phyloP scores from a whole-genome alignment of 805 yeast genomes.

The Candida argentea region DNA sequence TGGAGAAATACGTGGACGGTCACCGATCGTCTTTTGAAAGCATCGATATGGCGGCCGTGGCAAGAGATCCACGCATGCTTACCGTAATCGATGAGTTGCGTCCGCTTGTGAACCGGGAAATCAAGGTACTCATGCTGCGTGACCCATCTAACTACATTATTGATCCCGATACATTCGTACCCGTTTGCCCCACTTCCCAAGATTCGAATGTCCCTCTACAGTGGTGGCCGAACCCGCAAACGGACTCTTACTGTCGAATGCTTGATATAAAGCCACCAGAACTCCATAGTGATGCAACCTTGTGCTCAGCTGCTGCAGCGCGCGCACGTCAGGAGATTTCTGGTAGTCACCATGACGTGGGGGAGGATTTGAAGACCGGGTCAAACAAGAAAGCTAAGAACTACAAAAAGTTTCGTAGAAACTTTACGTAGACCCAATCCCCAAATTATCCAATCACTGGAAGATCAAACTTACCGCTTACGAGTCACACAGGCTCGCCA shows the following conservation, averaged over 20 bases:
- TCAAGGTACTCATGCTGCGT: constrained; percentile 5
- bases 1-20: constrained; percentile 15
- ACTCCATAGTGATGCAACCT: too few species aligned
- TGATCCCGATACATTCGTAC: constrained; percentile 3
- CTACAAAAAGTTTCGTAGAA: too few species aligned
- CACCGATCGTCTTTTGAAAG: constrained; percentile 7
- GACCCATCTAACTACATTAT: constrained; percentile 7
- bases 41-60: constrained; percentile 7
- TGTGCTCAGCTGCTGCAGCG: too few species aligned
- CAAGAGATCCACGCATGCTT: constrained; percentile 6
- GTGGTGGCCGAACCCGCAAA: constrained; percentile 29
- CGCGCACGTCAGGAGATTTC: too few species aligned
- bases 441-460: too few species aligned
- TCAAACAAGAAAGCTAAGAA: too few species aligned
- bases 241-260: constrained; percentile 21
- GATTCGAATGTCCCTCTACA: constrained; percentile 10
- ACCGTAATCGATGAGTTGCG: constrained; percentile 11
- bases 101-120: constrained; percentile 11
- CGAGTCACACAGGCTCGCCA: too few species aligned
- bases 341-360: too few species aligned
- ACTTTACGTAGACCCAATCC: too few species aligned
- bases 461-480: too few species aligned
- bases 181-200: constrained; percentile 12
- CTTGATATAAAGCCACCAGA: too few species aligned
- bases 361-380: too few species aligned